Evolutionary conservation across 2,329 filamentous ascomycete species (phyloP).

Genomic region (Chrysoporthe cubensis): DNA sequence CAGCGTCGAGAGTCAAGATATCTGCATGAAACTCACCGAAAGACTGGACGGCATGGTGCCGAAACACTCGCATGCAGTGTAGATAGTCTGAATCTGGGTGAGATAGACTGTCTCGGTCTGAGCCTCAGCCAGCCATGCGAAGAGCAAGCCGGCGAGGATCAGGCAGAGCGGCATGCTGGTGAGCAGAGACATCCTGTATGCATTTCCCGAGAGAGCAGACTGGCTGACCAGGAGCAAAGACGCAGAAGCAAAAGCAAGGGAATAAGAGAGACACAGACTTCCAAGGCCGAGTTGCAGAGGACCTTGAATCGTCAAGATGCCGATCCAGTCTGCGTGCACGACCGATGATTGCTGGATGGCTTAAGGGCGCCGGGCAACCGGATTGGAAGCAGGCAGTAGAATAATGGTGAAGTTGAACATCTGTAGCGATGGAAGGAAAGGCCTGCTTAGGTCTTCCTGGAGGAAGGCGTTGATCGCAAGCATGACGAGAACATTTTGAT

Average conservation of each 20-base stretch:
- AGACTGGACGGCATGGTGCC: conserved; percentile 6
- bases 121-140: conserved; percentile 12
- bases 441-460: not conserved
- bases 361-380: not conserved
- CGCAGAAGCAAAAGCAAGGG: not conserved
- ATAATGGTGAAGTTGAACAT: too few relatives aligned
- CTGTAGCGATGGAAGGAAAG: not conserved
- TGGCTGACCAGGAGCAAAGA: not conserved
- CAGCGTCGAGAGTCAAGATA: not conserved
- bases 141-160: conserved; percentile 7
- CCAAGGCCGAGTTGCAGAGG: not conserved
- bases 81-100: conserved; percentile 27
- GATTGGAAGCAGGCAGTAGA: not conserved
- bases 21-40: conserved; percentile 12
- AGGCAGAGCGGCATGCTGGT: conserved; percentile 12
- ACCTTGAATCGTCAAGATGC: not conserved
- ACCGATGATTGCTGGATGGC: not conserved
- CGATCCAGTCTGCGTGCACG: not conserved
- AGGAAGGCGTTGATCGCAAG: not conserved
- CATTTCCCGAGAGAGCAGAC: not conserved
- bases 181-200: conserved; percentile 5
- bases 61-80: conserved; percentile 26
- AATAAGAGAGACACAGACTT: not conserved
- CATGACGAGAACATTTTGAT: not conserved
- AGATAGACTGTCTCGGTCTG: conserved; percentile 25